These are phyloP conservation scores for Chaetoscypha palmicola DNA, from an alignment of 2,329 filamentous ascomycete genomes.

Conservation along the genomic window DNA sequence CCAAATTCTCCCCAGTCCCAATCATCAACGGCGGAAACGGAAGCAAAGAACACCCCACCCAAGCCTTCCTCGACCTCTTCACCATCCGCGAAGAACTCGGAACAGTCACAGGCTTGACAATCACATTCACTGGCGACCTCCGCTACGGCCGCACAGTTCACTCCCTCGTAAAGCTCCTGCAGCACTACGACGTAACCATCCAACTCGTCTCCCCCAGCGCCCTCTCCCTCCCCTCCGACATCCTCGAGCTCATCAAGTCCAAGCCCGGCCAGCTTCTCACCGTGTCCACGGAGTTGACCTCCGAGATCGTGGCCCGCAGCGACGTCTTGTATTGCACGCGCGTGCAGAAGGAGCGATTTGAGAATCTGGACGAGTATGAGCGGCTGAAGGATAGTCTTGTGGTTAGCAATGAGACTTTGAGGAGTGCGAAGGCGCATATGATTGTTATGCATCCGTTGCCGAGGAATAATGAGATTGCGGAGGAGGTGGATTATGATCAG, in stretches of 20 bases:
- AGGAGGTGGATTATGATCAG: constrained; percentile 97
- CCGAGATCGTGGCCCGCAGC: constrained; percentile 76
- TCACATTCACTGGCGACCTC: constrained; percentile 92
- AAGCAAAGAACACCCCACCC: constrained; percentile 90
- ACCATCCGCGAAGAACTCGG: constrained; percentile 97
- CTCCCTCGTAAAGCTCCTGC: constrained; percentile 87
- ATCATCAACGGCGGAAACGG: constrained; percentile 98
- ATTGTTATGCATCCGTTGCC: constrained; percentile 94
- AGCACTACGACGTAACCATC: constrained; percentile 90
- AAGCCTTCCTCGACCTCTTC: constrained; percentile 95
- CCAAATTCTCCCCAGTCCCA: constrained; percentile 81
- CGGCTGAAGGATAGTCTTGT: constrained; percentile 80
- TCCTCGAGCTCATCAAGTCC: constrained; percentile 62
- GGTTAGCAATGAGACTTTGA: constrained; percentile 83
- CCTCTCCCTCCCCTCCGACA: constrained; percentile 67
- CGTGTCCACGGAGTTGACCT: constrained; percentile 73
- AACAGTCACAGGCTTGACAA: constrained; percentile 88
- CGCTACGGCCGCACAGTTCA: constrained; percentile 91
- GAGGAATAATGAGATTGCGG: constrained; percentile 84
- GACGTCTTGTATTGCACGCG: constrained; percentile 97
- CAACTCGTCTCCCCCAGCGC: constrained; percentile 82
- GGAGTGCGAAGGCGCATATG: constrained; percentile 87
- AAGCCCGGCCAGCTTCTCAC: constrained; percentile 67
- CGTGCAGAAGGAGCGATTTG: constrained; percentile 93
- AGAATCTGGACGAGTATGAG: constrained; percentile 74